Evolutionary conservation across 2,329 filamentous ascomycete species (phyloP).

Genomic region (Lasiodiplodia sp.): DNA sequence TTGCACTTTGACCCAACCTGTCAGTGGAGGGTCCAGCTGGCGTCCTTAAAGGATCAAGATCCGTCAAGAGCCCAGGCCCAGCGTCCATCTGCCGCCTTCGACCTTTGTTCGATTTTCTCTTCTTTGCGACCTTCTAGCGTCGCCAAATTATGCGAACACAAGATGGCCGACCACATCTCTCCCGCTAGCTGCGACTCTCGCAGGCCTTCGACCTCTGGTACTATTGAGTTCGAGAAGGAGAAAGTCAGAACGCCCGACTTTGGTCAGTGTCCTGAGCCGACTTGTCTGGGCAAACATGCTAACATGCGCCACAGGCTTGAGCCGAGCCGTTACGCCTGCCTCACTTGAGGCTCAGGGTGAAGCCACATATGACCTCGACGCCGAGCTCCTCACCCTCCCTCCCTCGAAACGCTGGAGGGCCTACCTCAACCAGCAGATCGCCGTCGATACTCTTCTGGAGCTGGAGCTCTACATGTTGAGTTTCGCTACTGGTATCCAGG

Average conservation of each 20-base stretch:
- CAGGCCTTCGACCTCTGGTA: constrained; percentile 2
- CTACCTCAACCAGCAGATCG: constrained; percentile 36
- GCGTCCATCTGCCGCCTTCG: background rate
- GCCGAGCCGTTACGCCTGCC: constrained; percentile 7
- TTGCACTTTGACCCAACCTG: background rate
- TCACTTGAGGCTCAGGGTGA: constrained; percentile 16
- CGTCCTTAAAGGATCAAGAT: constrained; percentile 10
- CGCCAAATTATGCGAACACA: background rate
- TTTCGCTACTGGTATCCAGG: constrained; percentile 38
- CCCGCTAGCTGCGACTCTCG: constrained; percentile 2
- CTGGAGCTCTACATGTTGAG: constrained; percentile 39
- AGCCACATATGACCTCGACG: background rate
- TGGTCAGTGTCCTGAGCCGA: background rate
- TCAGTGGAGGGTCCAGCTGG: constrained; percentile 7
- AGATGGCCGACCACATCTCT: constrained; percentile 5
- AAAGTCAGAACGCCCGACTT: background rate
- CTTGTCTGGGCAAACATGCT: background rate
- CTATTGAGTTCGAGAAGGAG: constrained; percentile 7
- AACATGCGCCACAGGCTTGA: background rate
- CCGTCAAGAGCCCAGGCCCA: constrained; percentile 11
- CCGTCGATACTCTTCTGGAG: constrained; percentile 35
- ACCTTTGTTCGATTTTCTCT: background rate
- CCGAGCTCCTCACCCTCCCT: constrained; percentile 22
- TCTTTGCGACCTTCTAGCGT: background rate
- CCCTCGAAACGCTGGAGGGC: constrained; percentile 9